These are phyloP conservation scores for Pythium utonaiense DNA, from an alignment of 352 stramenopile genomes.

Conservation along the genomic window DNA sequence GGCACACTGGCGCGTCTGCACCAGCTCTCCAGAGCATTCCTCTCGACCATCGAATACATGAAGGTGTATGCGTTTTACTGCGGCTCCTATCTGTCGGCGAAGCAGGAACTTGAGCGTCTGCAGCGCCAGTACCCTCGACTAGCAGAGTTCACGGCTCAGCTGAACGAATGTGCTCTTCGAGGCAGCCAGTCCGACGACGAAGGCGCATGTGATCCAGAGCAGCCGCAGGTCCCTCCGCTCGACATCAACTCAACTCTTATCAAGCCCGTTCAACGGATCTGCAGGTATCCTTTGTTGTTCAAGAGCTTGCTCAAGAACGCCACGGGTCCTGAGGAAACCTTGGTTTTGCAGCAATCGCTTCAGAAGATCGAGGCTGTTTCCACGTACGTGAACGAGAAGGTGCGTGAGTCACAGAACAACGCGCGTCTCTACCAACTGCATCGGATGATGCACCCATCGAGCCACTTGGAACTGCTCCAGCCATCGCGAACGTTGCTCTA, in stretches of 20 bases:
- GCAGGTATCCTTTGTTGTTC: slow-evolving; percentile 61
- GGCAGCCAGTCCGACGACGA: slow-evolving; percentile 9
- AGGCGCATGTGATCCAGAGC: not conserved
- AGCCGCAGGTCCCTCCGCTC: slow-evolving; percentile 10
- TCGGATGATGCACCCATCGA: slow-evolving; percentile 33
- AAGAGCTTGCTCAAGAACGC: slow-evolving; percentile 40
- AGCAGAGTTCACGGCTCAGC: slow-evolving; percentile 26
- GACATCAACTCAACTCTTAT: slow-evolving; percentile 62
- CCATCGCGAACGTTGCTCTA: slow-evolving; percentile 44
- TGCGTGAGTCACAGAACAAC: slow-evolving; percentile 63
- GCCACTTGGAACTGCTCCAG: slow-evolving; percentile 41
- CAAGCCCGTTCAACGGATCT: slow-evolving; percentile 73
- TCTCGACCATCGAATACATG: slow-evolving; percentile 54
- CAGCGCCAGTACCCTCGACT: slow-evolving; percentile 23
- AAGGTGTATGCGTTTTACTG: slow-evolving; percentile 73
- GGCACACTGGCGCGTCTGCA: slow-evolving; percentile 18
- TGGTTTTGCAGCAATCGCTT: slow-evolving; percentile 35
- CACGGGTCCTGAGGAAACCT: slow-evolving; percentile 24
- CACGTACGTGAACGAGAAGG: slow-evolving; percentile 57
- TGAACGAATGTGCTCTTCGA: slow-evolving; percentile 17
- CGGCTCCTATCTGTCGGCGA: slow-evolving; percentile 42
- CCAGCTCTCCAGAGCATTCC: slow-evolving; percentile 32
- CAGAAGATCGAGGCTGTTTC: slow-evolving; percentile 46
- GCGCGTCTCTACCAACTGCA: slow-evolving; percentile 40
- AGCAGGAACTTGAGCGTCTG: slow-evolving; percentile 43